Conservation (phyloP, 306 rosid species). For the Vigna mungo region DNA sequence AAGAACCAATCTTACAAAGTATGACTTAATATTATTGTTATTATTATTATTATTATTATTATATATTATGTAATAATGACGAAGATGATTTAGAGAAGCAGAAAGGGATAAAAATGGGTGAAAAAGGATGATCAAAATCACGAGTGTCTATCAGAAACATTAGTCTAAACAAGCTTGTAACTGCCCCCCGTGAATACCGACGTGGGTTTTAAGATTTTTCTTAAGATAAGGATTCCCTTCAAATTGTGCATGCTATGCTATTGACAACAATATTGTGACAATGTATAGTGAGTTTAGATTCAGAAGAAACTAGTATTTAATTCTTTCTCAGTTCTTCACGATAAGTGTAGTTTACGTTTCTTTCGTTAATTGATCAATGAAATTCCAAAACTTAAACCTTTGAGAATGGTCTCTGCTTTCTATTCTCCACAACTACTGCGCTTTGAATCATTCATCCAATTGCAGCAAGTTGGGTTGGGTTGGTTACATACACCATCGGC, state of each 20-base stretch:
- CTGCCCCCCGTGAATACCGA: constrained; percentile 37
- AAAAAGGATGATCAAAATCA: constrained; percentile 35
- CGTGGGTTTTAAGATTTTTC: constrained; percentile 2
- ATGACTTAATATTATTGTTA: constrained; percentile 15
- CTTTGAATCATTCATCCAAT: constrained; percentile 25
- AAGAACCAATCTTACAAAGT: background rate
- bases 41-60: too few species aligned
- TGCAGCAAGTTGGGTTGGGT: background rate
- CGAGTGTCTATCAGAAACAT: constrained; percentile 34
- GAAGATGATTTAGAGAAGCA: background rate
- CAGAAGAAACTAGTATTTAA: constrained; percentile 12
- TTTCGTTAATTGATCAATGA: constrained; percentile 5
- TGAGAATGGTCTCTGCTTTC: constrained; percentile 21
- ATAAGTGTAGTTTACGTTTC: constrained; percentile 22
- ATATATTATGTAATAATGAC: constrained; percentile 11
- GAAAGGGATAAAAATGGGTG: constrained; percentile 28
- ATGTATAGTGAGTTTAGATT: background rate
- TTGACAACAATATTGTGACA: background rate
- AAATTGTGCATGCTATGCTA: background rate
- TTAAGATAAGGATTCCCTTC: constrained; percentile 2
- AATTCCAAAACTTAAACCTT: constrained; percentile 17
- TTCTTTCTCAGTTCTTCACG: constrained; percentile 5
- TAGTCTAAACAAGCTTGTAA: constrained; percentile 41
- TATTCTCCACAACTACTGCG: background rate
- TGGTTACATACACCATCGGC: background rate